Evolutionary conservation across 78 protist species (phyloP), one percentile per base, ranked within the genome.

Genomic region (Dictyostelium capitatum): DNA sequence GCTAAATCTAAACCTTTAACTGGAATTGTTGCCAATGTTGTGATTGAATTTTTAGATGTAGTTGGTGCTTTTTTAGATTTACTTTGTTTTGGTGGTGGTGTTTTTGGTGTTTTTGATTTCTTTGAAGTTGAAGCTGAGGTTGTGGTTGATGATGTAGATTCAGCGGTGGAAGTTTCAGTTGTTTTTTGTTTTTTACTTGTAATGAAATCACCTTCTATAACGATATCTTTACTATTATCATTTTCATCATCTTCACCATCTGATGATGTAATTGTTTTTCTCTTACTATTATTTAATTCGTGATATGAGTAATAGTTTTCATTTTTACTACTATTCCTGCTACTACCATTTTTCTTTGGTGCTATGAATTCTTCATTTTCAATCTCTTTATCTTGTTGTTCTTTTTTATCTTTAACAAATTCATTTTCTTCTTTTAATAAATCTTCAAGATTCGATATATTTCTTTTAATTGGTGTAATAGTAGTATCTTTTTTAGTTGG

Each of bases 1-100:
- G 70, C 70, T 62, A 62, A 62, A 62, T 62, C 70, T 32, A 62
- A 62, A 62, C 70, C 37, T 62, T 62, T 62, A 25, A 25, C 28
- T 23, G 23, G 43, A n/a, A 62, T 62, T 23, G 23, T 62, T n/a
- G n/a, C n/a, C n/a, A n/a, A n/a, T n/a, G n/a, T n/a, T 62, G 23
- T n/a, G 6, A 0, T 14, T 14, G 59, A 5, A 11, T 56, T 56
- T 15, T 3, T 20, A 3, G 17, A 11, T 56, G 64, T 3, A 2
- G 20, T 20, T 56, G 2, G n/a, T 15, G n/a, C 9, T 19, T 56
- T 56, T 20, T 56, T 56, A 56, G 6, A 19, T 62, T 62, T 19
- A 25, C n/a, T 62, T 62, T 62, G 41, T 62, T 17, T 62, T 59
- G 62, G 62, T 8, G n/a, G n/a, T n/a, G 69, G 70, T 62, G 70